Base-by-base conservation (phyloP, 768 basidiomycete species). In the Boletus barrowsii region DNA sequence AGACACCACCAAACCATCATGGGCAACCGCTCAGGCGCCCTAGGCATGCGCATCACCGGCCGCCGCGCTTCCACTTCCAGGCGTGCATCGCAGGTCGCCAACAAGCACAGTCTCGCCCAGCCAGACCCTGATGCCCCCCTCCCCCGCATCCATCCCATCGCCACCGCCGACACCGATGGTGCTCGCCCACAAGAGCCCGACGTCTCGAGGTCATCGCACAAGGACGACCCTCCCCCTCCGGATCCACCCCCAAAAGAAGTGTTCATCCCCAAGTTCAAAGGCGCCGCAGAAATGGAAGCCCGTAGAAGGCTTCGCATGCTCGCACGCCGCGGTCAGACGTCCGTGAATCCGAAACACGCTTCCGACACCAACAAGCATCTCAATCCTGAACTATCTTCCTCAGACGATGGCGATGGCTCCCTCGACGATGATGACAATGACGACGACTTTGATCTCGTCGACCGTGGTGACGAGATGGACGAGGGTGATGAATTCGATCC, bases 1-100 rank as follows among this genome's bases (percentile, higher is more conserved):
- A 90, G 87, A 65, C 87, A 95, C 69, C 89, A 91, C 7, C 84
- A 88, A 63, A 97, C 95, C 4, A 96, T 97, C 64, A 86, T 94
- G 79, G 91, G 85, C 4, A 75, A 74, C 11, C 78, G 83, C 24
- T 78, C 82, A 0, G 90, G 90, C 5, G 89, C 80, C 0, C 66
- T 88, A 2, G 94, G 94, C 0, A 79, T 95, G 72, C 78, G 93
- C 22, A 86, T 93, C 4, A 73, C 80, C 26, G 93, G 83, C 1
- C 83, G 84, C 60, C 75, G 85, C 15, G 70, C 65, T 22, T 82
- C 82, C 3, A 73, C 76, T 2, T 80, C 83, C 10, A 80, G 80
- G 54, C 77, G 83, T 24, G 64, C 76, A 41, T 79, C 79, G 1
- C 59, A 54, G 24, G 36, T 53, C 22, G 22, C 22, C 22, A 22